A percentile compares a stretch with the other conserved stretches of the same genome.
These are phyloP conservation scores for Cladophialophora bantiana DNA, from an alignment of 2,329 filamentous ascomycete genomes.

Conservation along the genomic window DNA sequence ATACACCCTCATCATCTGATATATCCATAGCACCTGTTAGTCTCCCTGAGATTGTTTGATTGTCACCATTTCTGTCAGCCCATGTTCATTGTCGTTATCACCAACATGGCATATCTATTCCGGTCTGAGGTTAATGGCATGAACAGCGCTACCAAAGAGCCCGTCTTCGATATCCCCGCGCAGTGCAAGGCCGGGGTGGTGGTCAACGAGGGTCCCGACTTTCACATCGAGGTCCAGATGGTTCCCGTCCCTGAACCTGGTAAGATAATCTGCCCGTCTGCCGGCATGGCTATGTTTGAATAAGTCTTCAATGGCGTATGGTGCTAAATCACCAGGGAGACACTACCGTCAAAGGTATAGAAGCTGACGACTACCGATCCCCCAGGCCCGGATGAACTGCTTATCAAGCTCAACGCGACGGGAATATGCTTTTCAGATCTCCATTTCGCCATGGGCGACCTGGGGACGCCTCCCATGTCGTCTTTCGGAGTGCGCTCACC, in stretches of 20 bases:
- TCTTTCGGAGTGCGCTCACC: constrained; percentile 42
- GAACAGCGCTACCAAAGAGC: too few relatives aligned
- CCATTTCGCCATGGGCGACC: constrained; percentile 56
- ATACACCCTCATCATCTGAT: too few relatives aligned
- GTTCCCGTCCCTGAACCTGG: constrained; percentile 59
- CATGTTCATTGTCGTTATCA: too few relatives aligned
- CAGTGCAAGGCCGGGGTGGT: constrained; percentile 54
- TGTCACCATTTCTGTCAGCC: too few relatives aligned
- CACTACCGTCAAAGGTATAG: too few relatives aligned
- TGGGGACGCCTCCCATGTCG: constrained; percentile 23
- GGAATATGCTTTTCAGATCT: constrained; percentile 65
- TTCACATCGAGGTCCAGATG: constrained; percentile 56
- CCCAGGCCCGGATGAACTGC: constrained; percentile 60
- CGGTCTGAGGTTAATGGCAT: too few relatives aligned
- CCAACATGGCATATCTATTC: too few relatives aligned
- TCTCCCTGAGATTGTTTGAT: too few relatives aligned
- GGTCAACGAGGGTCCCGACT: constrained; percentile 59
- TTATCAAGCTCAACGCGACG: constrained; percentile 63
- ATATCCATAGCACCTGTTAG: too few relatives aligned
- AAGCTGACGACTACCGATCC: too few relatives aligned
- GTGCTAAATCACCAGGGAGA: too few relatives aligned
- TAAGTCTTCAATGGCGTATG: background rate
- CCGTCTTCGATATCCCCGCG: background rate
- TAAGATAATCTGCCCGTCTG: constrained; percentile 36
- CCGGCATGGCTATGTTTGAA: background rate